A percentile compares a stretch with the other conserved stretches of the same genome.
Conservation (phyloP, 306 rosid genomes). For the Prunus davidiana region DNA sequence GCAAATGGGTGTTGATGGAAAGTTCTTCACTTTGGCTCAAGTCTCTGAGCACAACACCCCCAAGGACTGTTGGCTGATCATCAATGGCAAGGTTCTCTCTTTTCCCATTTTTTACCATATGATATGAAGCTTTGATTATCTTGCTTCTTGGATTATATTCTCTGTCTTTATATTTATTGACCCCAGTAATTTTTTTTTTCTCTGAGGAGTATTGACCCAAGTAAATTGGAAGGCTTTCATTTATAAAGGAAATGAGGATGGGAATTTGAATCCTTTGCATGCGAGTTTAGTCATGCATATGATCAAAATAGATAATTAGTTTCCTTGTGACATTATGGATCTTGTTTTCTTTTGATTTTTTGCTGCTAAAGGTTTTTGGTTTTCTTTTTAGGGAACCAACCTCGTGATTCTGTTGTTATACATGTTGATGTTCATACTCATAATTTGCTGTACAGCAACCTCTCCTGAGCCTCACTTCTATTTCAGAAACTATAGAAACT, state of each 20-base stretch:
- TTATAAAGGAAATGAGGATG: background rate
- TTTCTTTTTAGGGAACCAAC: background rate
- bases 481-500: background rate
- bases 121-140: background rate
- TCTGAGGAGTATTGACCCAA: background rate
- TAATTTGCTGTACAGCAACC: background rate
- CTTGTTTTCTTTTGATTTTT: background rate
- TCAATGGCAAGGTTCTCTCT: constrained; percentile 42
- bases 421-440: background rate
- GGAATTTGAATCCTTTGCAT: background rate
- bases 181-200: background rate
- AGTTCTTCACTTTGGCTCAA: constrained; percentile 45
- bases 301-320: background rate
- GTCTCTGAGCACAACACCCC: constrained; percentile 41
- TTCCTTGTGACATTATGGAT: background rate
- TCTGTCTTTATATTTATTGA: background rate
- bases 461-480: background rate
- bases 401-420: background rate
- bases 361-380: background rate
- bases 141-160: background rate
- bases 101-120: background rate
- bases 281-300: background rate
- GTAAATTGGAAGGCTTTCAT: background rate
- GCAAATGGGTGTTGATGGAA: constrained; percentile 37
- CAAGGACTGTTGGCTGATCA: constrained; percentile 52